Conservation (phyloP, 2,329 filamentous ascomycete species). For the Paecilomyces fulvus region DNA sequence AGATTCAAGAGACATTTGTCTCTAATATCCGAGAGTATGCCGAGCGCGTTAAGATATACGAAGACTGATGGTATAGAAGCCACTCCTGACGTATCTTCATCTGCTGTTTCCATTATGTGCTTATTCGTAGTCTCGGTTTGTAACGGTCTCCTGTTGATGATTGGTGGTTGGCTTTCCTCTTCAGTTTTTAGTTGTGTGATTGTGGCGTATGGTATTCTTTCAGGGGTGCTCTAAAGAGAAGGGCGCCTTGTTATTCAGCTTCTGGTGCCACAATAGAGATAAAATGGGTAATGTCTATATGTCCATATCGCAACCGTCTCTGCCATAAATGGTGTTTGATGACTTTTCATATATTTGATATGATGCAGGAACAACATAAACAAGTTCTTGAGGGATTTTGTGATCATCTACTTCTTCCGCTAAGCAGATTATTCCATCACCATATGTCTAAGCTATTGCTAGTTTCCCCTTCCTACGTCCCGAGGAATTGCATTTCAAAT, state of each 20-base stretch:
- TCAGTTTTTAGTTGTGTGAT: not conserved
- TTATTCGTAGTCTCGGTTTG: not conserved
- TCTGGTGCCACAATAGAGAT: not conserved
- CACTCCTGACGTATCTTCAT: not conserved
- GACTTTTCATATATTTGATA: not conserved
- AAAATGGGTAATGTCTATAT: not conserved
- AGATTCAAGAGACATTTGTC: slow-evolving; percentile 67
- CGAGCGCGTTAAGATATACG: slow-evolving; percentile 71
- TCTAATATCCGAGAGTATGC: slow-evolving; percentile 79
- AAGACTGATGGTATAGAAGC: slow-evolving; percentile 40
- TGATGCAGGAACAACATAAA: not conserved
- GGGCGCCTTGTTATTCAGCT: not conserved
- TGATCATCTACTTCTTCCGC: not conserved
- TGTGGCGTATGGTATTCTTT: not conserved
- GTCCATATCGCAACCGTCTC: not conserved
- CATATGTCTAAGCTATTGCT: too few species aligned
- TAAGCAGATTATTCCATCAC: not conserved
- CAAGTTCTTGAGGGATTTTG: not conserved
- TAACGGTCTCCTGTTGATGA: not conserved
- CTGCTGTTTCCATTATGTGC: not conserved
- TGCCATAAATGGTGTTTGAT: not conserved
- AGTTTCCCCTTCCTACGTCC: too few species aligned
- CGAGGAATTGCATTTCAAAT: too few species aligned
- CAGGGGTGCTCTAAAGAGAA: not conserved
- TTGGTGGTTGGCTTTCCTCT: not conserved